Evolutionary conservation across 768 basidiomycete genomes (phyloP).

Genomic region (Fibroporia radiculosa): DNA sequence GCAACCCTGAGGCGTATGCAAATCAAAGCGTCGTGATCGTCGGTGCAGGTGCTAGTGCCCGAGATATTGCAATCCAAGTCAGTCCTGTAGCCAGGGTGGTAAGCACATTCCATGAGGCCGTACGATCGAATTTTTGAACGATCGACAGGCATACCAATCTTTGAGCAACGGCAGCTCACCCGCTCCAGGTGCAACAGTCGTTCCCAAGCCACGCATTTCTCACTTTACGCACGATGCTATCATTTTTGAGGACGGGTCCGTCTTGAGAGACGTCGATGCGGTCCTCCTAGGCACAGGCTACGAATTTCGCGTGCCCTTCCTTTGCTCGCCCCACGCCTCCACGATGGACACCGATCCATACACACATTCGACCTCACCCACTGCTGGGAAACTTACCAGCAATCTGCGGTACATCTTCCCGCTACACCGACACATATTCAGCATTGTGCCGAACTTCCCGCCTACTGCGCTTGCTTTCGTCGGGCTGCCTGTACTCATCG

Average conservation of each 20-base stretch:
- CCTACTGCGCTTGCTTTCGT: slow-evolving; percentile 47
- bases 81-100: slow-evolving; percentile 34
- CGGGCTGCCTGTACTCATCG: slow-evolving; percentile 40
- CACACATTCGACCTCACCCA: slow-evolving; percentile 16
- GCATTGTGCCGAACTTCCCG: slow-evolving; percentile 37
- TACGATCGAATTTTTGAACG: not conserved
- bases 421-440: slow-evolving; percentile 44
- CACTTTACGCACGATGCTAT: slow-evolving; percentile 38
- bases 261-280: slow-evolving; percentile 31
- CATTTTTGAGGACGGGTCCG: slow-evolving; percentile 41
- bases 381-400: slow-evolving; percentile 29
- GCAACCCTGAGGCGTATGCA: slow-evolving; percentile 35
- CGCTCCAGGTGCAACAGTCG: slow-evolving; percentile 15
- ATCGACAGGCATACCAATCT: slow-evolving; percentile 28
- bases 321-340: slow-evolving; percentile 18
- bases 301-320: slow-evolving; percentile 44
- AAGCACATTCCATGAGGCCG: not conserved
- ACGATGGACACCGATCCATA: slow-evolving; percentile 13
- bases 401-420: slow-evolving; percentile 52
- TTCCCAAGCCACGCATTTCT: slow-evolving; percentile 35
- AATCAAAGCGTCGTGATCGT: slow-evolving; percentile 41
- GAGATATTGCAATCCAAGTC: slow-evolving; percentile 40
- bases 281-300: slow-evolving; percentile 53
- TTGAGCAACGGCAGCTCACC: slow-evolving; percentile 16
- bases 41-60: slow-evolving; percentile 38